Evolutionary conservation across 1,284 basidiomycete genomes (phyloP).

Genomic region (Austroboletus novae-zelandiae): DNA sequence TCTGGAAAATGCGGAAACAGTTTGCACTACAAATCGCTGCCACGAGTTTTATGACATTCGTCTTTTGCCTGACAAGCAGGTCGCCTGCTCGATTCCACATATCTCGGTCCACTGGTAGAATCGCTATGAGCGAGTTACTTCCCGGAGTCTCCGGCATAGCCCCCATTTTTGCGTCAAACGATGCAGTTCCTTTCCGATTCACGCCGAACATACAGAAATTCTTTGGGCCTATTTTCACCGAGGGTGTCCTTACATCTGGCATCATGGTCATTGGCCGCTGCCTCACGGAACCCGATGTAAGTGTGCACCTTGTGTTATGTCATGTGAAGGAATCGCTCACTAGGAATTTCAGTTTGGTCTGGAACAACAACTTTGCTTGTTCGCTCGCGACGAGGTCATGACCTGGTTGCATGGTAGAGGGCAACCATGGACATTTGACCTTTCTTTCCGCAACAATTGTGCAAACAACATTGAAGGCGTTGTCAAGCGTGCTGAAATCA

Average conservation of each 20-base stretch:
- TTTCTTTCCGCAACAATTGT: slow-evolving; percentile 67
- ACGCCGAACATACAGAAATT: slow-evolving; percentile 97
- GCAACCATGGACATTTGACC: slow-evolving; percentile 55
- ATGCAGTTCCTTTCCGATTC: slow-evolving; percentile 94
- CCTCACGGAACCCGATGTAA: slow-evolving; percentile 90
- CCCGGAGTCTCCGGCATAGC: slow-evolving; percentile 60
- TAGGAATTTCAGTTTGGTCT: slow-evolving; percentile 65
- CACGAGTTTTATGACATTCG: slow-evolving; percentile 90
- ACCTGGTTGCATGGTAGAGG: slow-evolving; percentile 61
- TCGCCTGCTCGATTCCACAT: slow-evolving; percentile 86
- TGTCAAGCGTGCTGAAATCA: slow-evolving; percentile 80
- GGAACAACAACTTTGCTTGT: slow-evolving; percentile 86
- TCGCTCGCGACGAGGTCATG: slow-evolving; percentile 91
- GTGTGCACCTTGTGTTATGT: slow-evolving; percentile 13
- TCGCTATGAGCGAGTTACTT: slow-evolving; percentile 88
- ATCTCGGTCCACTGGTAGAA: slow-evolving; percentile 84
- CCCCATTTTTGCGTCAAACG: slow-evolving; percentile 76
- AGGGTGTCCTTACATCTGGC: slow-evolving; percentile 84
- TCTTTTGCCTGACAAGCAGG: slow-evolving; percentile 84
- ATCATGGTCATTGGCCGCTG: slow-evolving; percentile 91
- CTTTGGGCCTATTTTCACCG: slow-evolving; percentile 85
- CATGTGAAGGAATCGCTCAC: background rate
- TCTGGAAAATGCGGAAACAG: slow-evolving; percentile 98
- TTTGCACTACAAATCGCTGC: slow-evolving; percentile 91
- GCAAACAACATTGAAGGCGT: slow-evolving; percentile 76